Conservation (phyloP, 2,329 filamentous ascomycete genomes). For the Alternaria triticina region DNA sequence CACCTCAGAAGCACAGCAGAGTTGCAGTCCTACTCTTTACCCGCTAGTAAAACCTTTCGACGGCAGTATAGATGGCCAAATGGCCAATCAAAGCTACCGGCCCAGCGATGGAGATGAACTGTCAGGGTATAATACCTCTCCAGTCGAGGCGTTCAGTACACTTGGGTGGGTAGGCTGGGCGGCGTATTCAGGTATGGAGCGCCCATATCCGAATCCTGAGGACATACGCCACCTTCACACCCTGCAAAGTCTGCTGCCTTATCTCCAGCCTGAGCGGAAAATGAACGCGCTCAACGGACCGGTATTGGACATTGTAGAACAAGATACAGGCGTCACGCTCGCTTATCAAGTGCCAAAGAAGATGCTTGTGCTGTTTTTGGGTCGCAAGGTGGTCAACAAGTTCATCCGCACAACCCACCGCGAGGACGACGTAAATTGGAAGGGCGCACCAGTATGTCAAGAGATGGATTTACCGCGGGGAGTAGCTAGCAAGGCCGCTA, state of each 20-base stretch:
- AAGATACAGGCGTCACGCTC: conserved; percentile 1
- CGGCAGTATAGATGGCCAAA: background rate
- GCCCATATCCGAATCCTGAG: conserved; percentile 23
- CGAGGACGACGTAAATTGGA: conserved; percentile 13
- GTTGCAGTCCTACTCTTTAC: background rate
- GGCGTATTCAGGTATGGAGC: background rate
- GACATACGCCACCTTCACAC: conserved; percentile 26
- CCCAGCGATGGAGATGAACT: background rate
- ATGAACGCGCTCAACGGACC: conserved; percentile 13
- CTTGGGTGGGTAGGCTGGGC: background rate
- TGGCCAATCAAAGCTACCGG: background rate
- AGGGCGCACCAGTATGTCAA: conserved; percentile 9
- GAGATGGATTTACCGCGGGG: conserved; percentile 18
- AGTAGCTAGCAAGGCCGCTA: conserved; percentile 12
- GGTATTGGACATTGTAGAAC: conserved; percentile 22
- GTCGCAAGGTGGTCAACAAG: conserved; percentile 17
- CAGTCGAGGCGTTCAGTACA: background rate
- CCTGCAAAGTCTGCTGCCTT: conserved; percentile 18
- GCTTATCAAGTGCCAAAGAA: conserved; percentile 22
- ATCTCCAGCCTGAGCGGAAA: conserved; percentile 21
- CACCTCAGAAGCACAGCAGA: background rate
- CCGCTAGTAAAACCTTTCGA: background rate
- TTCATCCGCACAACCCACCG: conserved; percentile 21
- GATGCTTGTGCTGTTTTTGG: conserved; percentile 27
- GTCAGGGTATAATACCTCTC: background rate